These are phyloP conservation scores for Ananas comosus DNA, from an alignment of 176 grass and related monocot genomes.

Conservation along the genomic window DNA sequence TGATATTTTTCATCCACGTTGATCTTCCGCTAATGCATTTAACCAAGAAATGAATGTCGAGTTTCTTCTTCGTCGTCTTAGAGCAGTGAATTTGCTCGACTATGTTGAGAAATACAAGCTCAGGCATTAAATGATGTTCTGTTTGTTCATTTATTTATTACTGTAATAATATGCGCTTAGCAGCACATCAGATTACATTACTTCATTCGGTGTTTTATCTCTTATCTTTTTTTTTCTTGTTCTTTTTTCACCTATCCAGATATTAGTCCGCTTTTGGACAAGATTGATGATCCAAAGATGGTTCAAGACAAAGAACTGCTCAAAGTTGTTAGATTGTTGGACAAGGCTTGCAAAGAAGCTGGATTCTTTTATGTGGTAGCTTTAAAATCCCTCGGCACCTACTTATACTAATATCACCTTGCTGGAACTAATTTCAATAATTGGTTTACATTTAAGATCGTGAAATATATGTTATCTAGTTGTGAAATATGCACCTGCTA, in stretches of 20 bases:
- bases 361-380: conserved; percentile 99
- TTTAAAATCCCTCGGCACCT: neutral
- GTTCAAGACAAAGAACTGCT: conserved; percentile 30
- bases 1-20: too few relatives aligned
- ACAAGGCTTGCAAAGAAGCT: conserved; percentile 58
- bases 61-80: too few relatives aligned
- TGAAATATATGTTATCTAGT: neutral
- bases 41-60: too few relatives aligned
- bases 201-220: neutral
- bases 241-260: conserved; percentile 30
- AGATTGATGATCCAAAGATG: conserved; percentile 65
- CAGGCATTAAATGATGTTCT: too few relatives aligned
- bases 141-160: too few relatives aligned
- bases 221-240: neutral
- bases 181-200: too few relatives aligned
- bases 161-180: too few relatives aligned
- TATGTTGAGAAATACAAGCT: too few relatives aligned
- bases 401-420: neutral
- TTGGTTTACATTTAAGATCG: neutral
- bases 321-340: conserved; percentile 47
- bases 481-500: neutral
- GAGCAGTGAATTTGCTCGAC: too few relatives aligned
- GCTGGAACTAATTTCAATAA: neutral
- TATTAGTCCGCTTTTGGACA: conserved; percentile 49
- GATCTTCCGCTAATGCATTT: too few relatives aligned